Base-by-base conservation (phyloP, 1,284 basidiomycete genomes). In the Moesziomyces sp. region DNA sequence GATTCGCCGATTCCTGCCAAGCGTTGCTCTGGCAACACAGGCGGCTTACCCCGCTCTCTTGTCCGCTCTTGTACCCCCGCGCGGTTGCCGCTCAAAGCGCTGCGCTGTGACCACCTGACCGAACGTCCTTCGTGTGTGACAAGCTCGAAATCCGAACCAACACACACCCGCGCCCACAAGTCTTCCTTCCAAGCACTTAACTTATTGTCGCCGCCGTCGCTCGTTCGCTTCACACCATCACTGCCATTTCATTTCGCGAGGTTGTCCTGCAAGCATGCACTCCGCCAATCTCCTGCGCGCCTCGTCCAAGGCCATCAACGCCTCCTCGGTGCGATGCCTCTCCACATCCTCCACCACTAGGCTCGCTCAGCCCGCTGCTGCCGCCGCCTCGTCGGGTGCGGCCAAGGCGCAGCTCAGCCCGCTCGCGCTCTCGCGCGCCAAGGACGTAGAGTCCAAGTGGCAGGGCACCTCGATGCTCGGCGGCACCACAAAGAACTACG, bases 381-480 rank as follows among this genome's bases (percentile, higher is more conserved):
- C 70, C 13, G 47, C 62, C 35, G 24, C 40, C 28, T 40, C 71
- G 3, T 21, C 54, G 24, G 47, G 44, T 24, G 47, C 60, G 21
- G 56, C 65, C 5, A 43, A 63, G 51, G 67, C 69, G 1, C 57
- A 59, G 59, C 70, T 79, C 35, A 74, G 76, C 48, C 61, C 62
- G 52, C 46, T 78, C 21, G 78, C 78, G 16, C 57, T 67, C 16
- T 59, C 75, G 4, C 55, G 61, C 46, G 79, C 79, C 35, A 68
- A 78, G 50, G 76, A 78, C 19, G 73, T 79, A 49, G 74, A 81
- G 55, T 51, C 65, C 35, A 81, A 81, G 40, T 96, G 93, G 93
- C 90, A 90, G 76, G 94, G 94, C 55, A 94, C 93, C 13, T 92
- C 88, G 66, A 90, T 91, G 38, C 88, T 89, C 16, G 94, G 94